Conservation (phyloP, 2,329 filamentous ascomycete genomes). For the Chaetomium sp. region DNA sequence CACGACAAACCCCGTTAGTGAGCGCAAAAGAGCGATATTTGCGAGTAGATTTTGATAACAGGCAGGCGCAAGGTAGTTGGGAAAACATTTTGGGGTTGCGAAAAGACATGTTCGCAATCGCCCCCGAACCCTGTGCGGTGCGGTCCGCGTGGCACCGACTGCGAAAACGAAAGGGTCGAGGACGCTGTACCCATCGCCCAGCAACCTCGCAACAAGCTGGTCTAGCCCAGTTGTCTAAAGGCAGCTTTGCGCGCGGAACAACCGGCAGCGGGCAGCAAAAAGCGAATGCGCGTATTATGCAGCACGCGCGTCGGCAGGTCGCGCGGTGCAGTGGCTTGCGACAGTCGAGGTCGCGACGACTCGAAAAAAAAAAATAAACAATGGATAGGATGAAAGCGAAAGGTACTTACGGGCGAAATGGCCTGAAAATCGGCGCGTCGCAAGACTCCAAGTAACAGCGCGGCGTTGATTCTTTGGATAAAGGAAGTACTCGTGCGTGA, state of each 20-base stretch:
- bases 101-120: neutral
- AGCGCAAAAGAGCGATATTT: neutral
- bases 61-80: neutral
- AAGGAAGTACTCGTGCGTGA: conserved; percentile 22
- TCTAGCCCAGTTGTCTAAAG: conserved; percentile 1
- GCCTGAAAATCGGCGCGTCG: conserved; percentile 14
- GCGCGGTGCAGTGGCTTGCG: conserved; percentile 5
- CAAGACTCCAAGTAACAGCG: conserved; percentile 16
- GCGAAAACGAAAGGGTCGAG: neutral
- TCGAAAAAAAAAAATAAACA: neutral
- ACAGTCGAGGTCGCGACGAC: neutral
- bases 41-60: too few species aligned
- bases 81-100: neutral
- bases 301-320: conserved; percentile 16
- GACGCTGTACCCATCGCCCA: conserved; percentile 2
- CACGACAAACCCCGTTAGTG: conserved; percentile 7
- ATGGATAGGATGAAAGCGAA: conserved; percentile 7
- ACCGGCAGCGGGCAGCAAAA: neutral
- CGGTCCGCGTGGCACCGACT: neutral
- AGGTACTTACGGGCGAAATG: conserved; percentile 22
- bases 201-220: conserved; percentile 1
- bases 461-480: conserved; percentile 15
- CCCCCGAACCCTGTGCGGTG: neutral
- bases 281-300: conserved; percentile 10
- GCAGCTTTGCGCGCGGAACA: too few species aligned